Evolutionary conservation across 2,329 filamentous ascomycete species (phyloP).

Genomic region (Verticillium isaacii): DNA sequence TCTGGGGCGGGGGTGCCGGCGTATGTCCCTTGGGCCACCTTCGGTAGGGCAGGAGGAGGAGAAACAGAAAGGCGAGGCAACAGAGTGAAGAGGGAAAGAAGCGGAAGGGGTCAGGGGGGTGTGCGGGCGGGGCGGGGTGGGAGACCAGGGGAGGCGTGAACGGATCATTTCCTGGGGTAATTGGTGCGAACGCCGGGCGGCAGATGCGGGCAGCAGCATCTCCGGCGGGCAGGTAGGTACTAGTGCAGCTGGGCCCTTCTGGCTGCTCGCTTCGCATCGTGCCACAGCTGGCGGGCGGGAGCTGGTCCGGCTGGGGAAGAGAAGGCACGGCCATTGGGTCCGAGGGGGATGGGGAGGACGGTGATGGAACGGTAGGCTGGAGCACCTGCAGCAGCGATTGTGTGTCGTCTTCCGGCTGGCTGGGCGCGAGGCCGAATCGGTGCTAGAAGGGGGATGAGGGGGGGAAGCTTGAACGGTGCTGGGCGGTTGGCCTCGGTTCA

Average conservation of each 20-base stretch:
- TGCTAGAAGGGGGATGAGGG: background rate
- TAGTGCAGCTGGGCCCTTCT: background rate
- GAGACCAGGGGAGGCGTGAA: background rate
- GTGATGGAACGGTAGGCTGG: background rate
- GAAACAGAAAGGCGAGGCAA: no score
- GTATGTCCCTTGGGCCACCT: background rate
- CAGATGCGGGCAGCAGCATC: background rate
- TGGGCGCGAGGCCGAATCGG: background rate
- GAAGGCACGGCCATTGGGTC: background rate
- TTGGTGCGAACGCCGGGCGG: background rate
- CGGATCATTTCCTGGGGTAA: constrained; percentile 3
- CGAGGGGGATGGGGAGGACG: background rate
- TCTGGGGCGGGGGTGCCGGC: background rate
- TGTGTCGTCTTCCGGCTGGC: background rate
- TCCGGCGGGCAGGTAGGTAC: background rate
- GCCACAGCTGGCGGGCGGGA: background rate
- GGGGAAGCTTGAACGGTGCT: background rate
- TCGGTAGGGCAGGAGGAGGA: background rate
- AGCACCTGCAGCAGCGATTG: background rate
- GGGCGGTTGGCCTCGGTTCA: background rate
- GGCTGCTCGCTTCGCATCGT: background rate
- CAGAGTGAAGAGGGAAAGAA: background rate
- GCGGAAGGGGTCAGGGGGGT: background rate
- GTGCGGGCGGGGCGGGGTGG: background rate
- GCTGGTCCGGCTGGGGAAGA: background rate